Evolutionary conservation across 176 grass and related monocot genomes (phyloP).

Genomic region (Pontederia paniculata): DNA sequence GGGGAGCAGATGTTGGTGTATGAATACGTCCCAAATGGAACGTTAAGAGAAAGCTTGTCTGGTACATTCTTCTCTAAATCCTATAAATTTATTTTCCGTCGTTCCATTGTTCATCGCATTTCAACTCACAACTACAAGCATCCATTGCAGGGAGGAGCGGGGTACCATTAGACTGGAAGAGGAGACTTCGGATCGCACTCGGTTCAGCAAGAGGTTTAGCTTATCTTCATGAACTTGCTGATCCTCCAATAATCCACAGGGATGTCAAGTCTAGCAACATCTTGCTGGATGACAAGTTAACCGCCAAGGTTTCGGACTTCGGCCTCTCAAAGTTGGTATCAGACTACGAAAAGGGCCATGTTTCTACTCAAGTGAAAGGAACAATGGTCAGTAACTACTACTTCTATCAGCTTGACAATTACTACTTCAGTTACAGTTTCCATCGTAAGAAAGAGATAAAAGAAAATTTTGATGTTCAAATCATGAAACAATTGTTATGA

Average conservation of each 20-base stretch:
- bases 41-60: slow-evolving; percentile 62
- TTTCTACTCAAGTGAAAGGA: slow-evolving; percentile 92
- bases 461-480: too few relatives aligned
- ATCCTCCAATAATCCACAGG: slow-evolving; percentile 93
- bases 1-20: slow-evolving; percentile 97
- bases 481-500: too few relatives aligned
- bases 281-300: slow-evolving; percentile 86
- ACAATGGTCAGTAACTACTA: slow-evolving; percentile 40
- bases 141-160: slow-evolving; percentile 63
- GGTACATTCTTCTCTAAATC: slow-evolving; percentile 19
- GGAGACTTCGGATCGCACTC: slow-evolving; percentile 55
- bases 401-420: slow-evolving; percentile 2
- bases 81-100: not conserved
- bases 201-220: slow-evolving; percentile 69
- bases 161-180: slow-evolving; percentile 70
- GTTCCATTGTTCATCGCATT: too few relatives aligned
- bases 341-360: slow-evolving; percentile 57
- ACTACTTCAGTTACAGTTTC: not conserved
- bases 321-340: slow-evolving; percentile 74
- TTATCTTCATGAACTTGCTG: slow-evolving; percentile 89
- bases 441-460: too few relatives aligned
- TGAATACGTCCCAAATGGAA: slow-evolving; percentile 75
- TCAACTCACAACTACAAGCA: not conserved
- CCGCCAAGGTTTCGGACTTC: slow-evolving; percentile 93
- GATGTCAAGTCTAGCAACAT: slow-evolving; percentile 96